Percentiles rank a stretch among this genome's conserved stretches.
Evolutionary conservation across 257 asterid species (phyloP).

Genomic region (Scutellaria minor): DNA sequence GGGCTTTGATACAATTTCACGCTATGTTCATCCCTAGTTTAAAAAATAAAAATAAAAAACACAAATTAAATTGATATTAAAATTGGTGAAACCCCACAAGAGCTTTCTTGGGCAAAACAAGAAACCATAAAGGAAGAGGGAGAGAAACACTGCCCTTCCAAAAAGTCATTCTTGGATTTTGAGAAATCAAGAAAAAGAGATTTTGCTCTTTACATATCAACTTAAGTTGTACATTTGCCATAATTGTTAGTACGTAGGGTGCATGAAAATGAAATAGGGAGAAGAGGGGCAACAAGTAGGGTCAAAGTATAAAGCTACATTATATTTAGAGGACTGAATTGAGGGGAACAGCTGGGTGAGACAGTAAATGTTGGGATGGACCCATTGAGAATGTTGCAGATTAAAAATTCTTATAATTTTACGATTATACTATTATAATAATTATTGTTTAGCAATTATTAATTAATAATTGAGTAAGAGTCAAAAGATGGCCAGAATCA

Average conservation of each 20-base stretch:
- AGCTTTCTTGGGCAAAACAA: conserved; percentile 5
- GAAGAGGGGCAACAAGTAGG: conserved; percentile 48
- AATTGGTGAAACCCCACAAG: not conserved
- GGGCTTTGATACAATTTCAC: no score
- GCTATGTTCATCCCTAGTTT: no score
- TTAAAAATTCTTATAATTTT: not conserved
- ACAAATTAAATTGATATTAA: no score
- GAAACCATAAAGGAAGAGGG: conserved; percentile 36
- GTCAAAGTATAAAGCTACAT: conserved; percentile 53
- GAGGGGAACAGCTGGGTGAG: conserved; percentile 74
- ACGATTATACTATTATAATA: not conserved
- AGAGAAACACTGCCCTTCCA: conserved; percentile 41
- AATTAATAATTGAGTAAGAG: conserved; percentile 27
- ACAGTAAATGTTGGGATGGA: conserved; percentile 60
- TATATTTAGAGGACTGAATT: conserved; percentile 30
- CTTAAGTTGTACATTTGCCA: conserved; percentile 30
- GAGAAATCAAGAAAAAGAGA: conserved; percentile 54
- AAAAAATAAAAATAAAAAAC: no score
- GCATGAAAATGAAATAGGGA: conserved; percentile 36
- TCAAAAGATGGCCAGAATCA: conserved; percentile 55
- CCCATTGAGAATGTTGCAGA: conserved; percentile 63
- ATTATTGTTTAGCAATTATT: not conserved
- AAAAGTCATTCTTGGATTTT: conserved; percentile 47
- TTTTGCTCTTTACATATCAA: conserved; percentile 33
- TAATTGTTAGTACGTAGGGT: conserved; percentile 37